Evolutionary conservation across 176 grass and related monocot genomes (phyloP).

Genomic region (Rhynchospora pubera): DNA sequence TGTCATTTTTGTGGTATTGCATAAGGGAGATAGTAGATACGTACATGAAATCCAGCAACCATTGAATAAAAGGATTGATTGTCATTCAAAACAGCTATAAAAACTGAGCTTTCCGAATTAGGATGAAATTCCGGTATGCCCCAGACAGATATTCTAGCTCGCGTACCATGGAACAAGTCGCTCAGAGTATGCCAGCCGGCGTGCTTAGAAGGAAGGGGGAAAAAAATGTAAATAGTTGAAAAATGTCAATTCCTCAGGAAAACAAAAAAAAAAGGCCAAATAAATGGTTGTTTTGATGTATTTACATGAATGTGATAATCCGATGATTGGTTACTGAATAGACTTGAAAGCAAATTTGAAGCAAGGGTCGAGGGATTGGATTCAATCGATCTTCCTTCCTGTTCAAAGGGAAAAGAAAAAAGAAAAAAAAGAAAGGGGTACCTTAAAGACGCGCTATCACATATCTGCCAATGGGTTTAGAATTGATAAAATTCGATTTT

Average conservation of each 20-base stretch:
- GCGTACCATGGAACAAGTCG: background rate
- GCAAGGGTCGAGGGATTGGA: background rate
- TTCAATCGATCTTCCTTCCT: background rate
- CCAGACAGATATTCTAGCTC: conserved; percentile 18
- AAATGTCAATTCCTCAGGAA: too few relatives aligned
- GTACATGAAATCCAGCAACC: conserved; percentile 1
- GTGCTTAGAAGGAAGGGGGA: background rate
- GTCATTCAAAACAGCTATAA: background rate
- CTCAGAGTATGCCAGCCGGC: background rate
- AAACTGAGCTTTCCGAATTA: background rate
- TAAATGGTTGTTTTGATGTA: background rate
- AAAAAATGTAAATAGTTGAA: too few relatives aligned
- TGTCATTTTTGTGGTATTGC: background rate
- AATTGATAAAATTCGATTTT: background rate
- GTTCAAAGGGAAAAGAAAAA: background rate
- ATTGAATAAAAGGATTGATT: background rate
- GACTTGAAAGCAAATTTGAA: background rate
- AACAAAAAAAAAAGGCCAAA: background rate
- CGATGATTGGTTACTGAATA: background rate
- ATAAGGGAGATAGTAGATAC: background rate
- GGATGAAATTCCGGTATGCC: background rate
- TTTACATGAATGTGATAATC: conserved; percentile 4
- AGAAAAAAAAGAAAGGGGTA: too few relatives aligned
- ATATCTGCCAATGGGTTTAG: background rate
- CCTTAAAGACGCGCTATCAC: background rate